Base-by-base conservation (phyloP, 345 rosid species). In the Combretum micranthum region DNA sequence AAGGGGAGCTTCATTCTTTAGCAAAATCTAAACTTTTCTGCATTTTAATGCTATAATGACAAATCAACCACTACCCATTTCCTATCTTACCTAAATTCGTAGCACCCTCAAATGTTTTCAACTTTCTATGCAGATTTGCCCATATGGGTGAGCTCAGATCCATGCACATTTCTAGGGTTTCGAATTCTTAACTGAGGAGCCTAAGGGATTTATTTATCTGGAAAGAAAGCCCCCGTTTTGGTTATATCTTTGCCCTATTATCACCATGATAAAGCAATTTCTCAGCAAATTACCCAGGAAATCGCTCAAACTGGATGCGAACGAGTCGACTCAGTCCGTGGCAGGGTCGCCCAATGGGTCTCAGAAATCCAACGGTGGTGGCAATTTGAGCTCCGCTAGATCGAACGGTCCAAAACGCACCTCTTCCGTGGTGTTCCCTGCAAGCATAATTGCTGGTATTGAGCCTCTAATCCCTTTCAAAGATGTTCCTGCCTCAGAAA, bases 391-490 rank as follows among this genome's bases (percentile, higher is more conserved):
- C 39, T 32, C 39, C 9, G 10, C 39, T 7, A 32, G 39, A 32
- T 32, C 39, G 9, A 32, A 32, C 39, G 52, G 57, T 16, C 72
- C 62, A 15, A 84, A 83, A 62, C 80, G 95, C 48, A 75, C 84
- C 20, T 86, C 92, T 0, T 87, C 92, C 0, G 88, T 79, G 2
- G 92, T 90, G 46, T 90, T 83, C 59, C 92, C 95, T 1, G 81
- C 87, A 14, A 86, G 85, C 42, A 85, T 83, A 18, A 86, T 79
- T 22, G 84, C 95, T 15, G 92, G 89, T 45, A 86, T 86, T 46
- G 97, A 89, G 70, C 97, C 97, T 0, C 67, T 86, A 66, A 77
- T 89, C 45, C 90, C 97, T 0, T 90, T 90, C 71, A 90, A 86
- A 50, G 86, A 87, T 17, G 97, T 87, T 26, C 80, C 83, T 0